A percentile compares a stretch with the other conserved stretches of the same genome.
Evolutionary conservation across 768 basidiomycete genomes (phyloP).

Genomic region (Gloeophyllum trabeum): DNA sequence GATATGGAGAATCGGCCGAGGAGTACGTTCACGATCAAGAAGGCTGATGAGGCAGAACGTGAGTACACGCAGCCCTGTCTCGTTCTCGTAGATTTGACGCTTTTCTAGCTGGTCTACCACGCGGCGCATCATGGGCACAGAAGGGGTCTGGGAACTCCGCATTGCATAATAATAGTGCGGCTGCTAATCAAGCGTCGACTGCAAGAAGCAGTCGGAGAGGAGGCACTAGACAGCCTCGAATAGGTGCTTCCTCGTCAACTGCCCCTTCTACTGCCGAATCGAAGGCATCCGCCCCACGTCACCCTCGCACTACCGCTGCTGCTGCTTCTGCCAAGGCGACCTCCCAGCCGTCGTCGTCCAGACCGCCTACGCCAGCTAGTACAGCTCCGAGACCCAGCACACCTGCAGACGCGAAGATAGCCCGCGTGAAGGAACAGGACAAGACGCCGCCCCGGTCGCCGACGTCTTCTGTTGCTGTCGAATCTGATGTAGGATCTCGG

Average conservation of each 20-base stretch:
- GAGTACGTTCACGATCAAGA: constrained; percentile 35
- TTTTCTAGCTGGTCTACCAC: constrained; percentile 44
- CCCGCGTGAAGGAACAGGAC: constrained; percentile 27
- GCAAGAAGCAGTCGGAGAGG: background rate
- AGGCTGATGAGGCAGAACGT: constrained; percentile 51
- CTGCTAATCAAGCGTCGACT: constrained; percentile 2
- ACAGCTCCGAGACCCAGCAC: constrained; percentile 29
- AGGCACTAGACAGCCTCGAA: background rate
- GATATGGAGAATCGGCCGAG: constrained; percentile 66
- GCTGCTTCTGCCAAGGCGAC: constrained; percentile 28
- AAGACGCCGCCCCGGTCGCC: constrained; percentile 25
- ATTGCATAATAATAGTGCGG: constrained; percentile 16
- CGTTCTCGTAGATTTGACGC: no score
- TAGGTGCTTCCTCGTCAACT: background rate
- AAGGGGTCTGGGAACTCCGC: constrained; percentile 18
- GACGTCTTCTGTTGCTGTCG: constrained; percentile 34
- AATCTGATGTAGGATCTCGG: constrained; percentile 35
- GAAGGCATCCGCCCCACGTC: no score
- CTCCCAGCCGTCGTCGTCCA: constrained; percentile 39
- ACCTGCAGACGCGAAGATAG: constrained; percentile 27
- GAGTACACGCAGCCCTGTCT: no score
- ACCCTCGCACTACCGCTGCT: constrained; percentile 6
- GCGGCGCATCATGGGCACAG: constrained; percentile 33
- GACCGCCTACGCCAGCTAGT: constrained; percentile 43
- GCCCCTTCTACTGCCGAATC: constrained; percentile 1